Conservation (phyloP, 2,329 filamentous ascomycete genomes). For the Claviceps fusiformis region DNA sequence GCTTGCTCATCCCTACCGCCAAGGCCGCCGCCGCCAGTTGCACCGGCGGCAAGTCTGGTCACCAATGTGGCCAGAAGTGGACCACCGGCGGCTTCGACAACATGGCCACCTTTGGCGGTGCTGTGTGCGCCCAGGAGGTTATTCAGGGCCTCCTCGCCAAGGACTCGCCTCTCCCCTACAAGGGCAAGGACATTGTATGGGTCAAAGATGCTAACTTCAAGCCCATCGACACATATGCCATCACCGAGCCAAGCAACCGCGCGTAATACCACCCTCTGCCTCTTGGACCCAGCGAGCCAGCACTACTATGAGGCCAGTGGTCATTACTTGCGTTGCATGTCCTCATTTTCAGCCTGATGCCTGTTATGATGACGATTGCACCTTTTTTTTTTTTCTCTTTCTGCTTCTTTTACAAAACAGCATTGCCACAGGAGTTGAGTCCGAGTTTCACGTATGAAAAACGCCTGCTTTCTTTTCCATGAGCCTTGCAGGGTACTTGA, state of each 20-base stretch:
- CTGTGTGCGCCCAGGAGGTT: conserved; percentile 51
- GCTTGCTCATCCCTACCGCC: conserved; percentile 37
- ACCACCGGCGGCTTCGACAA: conserved; percentile 44
- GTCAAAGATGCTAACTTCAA: conserved; percentile 8
- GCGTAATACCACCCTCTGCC: not conserved
- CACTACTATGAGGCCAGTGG: not conserved
- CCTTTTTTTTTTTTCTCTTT: too few relatives aligned
- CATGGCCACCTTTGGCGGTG: conserved; percentile 42
- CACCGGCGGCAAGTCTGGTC: conserved; percentile 37
- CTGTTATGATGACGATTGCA: not conserved
- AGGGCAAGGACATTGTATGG: conserved; percentile 31
- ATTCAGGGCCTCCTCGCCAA: conserved; percentile 44
- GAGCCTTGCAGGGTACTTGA: too few relatives aligned
- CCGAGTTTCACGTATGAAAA: too few relatives aligned
- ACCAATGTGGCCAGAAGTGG: conserved; percentile 50
- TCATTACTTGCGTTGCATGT: not conserved
- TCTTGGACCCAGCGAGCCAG: not conserved
- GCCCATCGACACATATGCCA: conserved; percentile 8
- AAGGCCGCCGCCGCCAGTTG: conserved; percentile 42
- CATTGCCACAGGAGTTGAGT: too few relatives aligned
- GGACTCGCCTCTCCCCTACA: conserved; percentile 30
- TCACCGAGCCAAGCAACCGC: conserved; percentile 4
- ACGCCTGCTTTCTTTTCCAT: too few relatives aligned
- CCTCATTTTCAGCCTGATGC: not conserved
- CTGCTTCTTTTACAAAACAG: too few relatives aligned